Base-by-base conservation (phyloP, 139 green algal genomes). In the Edaphochlamys debaryana region DNA sequence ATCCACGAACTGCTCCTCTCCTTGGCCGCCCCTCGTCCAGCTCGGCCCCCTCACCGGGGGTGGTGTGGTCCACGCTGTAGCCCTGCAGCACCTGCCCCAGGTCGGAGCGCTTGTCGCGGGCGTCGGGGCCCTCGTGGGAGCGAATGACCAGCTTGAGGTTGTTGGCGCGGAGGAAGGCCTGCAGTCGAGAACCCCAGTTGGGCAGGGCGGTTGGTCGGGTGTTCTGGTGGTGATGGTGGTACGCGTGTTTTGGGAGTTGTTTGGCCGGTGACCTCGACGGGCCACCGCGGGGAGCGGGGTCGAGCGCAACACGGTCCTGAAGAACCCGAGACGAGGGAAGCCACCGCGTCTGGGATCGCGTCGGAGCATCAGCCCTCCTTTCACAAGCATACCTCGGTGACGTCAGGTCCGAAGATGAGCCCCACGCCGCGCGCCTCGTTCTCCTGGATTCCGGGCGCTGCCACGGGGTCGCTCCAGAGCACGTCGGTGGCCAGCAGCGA, bases 101-200 rank as follows among this genome's bases (percentile, higher is more conserved):
- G 60, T 91, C 87, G 4, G 27, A 52, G 1, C 84, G 75, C 69
- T 92, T 89, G 34, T 94, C 91, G 0, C 97, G 92, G 20, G 97
- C 97, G 81, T 99, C 97, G 5, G 97, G 97, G 0, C 97, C 97
- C 90, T 99, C 97, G 85, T 99, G 97, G 17, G 95, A 95, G 37
- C 97, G 89, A 62, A 97, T 97, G 68, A 99, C 94, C 29, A 99
- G 93, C 34, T 96, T 86, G 76, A 99, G 86, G 4, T 85, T 88
- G 79, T 99, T 99, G 60, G 96, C 91, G 17, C 85, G 62, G 60
- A 98, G 93, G 85, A 99, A 99, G 67, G 98, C 94, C 42, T 94
- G 80, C n/a, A 80, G 62, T 0, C 11, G 30, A 6, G 62, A n/a
- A n/a, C n/a, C n/a, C n/a, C 37, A 38, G 36, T 6, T 41, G 30